Conservation (phyloP, 768 basidiomycete genomes). For the Pleurotus cornucopiae region DNA sequence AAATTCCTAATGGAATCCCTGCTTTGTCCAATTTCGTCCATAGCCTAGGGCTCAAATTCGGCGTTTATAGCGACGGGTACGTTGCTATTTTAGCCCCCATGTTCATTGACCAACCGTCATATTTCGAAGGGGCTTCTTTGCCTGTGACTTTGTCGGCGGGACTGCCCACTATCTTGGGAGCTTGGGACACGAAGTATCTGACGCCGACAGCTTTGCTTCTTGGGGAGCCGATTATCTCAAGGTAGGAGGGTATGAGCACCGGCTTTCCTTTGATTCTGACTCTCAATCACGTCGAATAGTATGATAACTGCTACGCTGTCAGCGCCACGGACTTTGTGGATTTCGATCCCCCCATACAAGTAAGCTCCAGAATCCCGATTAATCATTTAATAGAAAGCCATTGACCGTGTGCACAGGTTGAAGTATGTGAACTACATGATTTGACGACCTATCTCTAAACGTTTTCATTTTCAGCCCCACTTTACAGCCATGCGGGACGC, state of each 20-base stretch:
- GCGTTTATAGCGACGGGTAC: slow-evolving; percentile 50
- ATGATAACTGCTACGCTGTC: slow-evolving; percentile 49
- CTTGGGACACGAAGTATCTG: slow-evolving; percentile 40
- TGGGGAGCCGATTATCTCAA: slow-evolving; percentile 49
- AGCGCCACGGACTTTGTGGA: slow-evolving; percentile 42
- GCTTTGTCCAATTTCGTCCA: slow-evolving; percentile 33
- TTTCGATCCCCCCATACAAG: slow-evolving; percentile 40
- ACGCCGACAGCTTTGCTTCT: slow-evolving; percentile 42
- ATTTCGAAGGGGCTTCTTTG: slow-evolving; percentile 33
- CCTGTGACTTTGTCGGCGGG: slow-evolving; percentile 42
- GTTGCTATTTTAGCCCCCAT: slow-evolving; percentile 2
- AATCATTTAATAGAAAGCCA: not conserved
- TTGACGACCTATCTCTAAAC: not conserved
- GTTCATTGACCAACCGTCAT: not conserved
- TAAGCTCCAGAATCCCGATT: slow-evolving; percentile 9
- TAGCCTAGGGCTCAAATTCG: slow-evolving; percentile 53
- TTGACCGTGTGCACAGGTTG: no score
- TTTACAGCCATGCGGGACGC: slow-evolving; percentile 44
- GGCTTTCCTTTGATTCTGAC: not conserved
- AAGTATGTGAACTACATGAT: not conserved
- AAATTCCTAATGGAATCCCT: slow-evolving; percentile 19
- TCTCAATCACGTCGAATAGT: slow-evolving; percentile 17
- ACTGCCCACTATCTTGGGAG: slow-evolving; percentile 41
- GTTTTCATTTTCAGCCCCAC: slow-evolving; percentile 27
- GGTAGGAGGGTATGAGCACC: slow-evolving; percentile 11